Percentiles rank a stretch among this genome's conserved stretches.
Conservation (phyloP, 441 rosid species). For the Cnidoscolus chayamansa region DNA sequence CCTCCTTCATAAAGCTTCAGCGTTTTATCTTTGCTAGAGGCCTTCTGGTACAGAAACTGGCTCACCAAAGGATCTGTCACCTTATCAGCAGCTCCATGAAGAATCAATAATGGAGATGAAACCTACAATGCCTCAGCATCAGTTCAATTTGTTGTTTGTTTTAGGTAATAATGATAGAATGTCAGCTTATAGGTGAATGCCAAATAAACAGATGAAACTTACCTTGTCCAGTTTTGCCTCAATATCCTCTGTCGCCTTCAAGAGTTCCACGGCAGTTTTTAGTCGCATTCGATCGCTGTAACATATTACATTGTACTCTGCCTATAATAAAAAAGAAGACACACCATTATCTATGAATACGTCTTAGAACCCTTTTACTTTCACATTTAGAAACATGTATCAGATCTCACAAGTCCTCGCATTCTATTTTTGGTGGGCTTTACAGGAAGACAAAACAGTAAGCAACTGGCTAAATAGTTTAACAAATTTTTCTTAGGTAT, state of each 20-base stretch:
- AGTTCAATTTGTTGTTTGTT: constrained; percentile 11
- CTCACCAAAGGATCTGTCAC: constrained; percentile 84
- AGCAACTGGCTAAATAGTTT: too few relatives aligned
- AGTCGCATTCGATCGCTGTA: constrained; percentile 56
- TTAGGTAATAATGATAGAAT: background rate
- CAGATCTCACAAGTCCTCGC: background rate
- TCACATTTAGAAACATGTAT: background rate
- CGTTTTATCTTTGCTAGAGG: constrained; percentile 79
- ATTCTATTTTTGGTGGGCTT: background rate
- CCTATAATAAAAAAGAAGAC: constrained; percentile 39
- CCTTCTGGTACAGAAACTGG: constrained; percentile 65
- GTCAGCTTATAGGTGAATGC: background rate
- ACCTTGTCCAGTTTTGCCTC: constrained; percentile 74
- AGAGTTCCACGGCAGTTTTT: constrained; percentile 74
- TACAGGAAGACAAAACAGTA: background rate
- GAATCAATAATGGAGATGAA: constrained; percentile 75
- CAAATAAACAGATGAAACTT: constrained; percentile 12
- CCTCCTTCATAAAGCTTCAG: constrained; percentile 77
- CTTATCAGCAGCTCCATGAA: constrained; percentile 88
- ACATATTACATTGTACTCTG: constrained; percentile 69
- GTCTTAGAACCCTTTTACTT: background rate
- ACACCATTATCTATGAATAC: constrained; percentile 2
- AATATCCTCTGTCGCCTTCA: constrained; percentile 66
- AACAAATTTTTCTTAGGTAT: too few relatives aligned
- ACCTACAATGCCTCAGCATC: constrained; percentile 40